Evolutionary conservation across 176 grass and related monocot genomes (phyloP).

Genomic region (Paspalum vaginatum): DNA sequence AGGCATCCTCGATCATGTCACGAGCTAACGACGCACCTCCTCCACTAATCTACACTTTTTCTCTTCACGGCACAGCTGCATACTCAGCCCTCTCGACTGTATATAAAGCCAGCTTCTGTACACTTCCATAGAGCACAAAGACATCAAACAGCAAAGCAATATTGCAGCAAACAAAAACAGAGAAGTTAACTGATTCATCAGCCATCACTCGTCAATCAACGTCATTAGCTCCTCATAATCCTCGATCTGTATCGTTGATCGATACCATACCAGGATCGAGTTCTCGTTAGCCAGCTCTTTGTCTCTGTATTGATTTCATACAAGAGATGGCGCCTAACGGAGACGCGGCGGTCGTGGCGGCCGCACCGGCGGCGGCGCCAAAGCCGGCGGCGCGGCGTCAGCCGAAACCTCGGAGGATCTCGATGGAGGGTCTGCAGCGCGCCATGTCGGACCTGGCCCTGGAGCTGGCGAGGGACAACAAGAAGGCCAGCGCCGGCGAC

Average conservation of each 20-base stretch:
- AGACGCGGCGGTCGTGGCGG: conserved; percentile 44
- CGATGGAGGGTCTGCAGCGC: conserved; percentile 85
- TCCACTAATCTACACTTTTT: conserved; percentile 46
- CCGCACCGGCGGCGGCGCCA: background rate
- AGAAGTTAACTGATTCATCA: too few relatives aligned
- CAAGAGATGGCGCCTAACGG: conserved; percentile 59
- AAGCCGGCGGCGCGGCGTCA: background rate
- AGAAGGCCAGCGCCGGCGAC: background rate
- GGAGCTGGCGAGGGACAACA: conserved; percentile 58
- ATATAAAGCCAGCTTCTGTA: conserved; percentile 41
- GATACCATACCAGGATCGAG: too few relatives aligned
- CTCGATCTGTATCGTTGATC: too few relatives aligned
- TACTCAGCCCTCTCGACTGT: background rate
- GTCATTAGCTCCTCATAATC: too few relatives aligned
- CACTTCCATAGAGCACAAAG: background rate
- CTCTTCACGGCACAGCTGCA: background rate
- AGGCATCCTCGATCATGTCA: conserved; percentile 46
- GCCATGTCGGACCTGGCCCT: conserved; percentile 82
- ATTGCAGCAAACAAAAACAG: too few relatives aligned
- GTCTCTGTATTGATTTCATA: background rate
- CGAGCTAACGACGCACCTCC: conserved; percentile 39
- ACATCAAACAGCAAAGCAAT: too few relatives aligned
- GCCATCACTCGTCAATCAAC: too few relatives aligned
- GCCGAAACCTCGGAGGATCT: conserved; percentile 61
- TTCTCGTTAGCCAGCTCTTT: background rate